Evolutionary conservation across 345 rosid genomes (phyloP), one percentile per base, ranked within the genome.

Genomic region (Litchi chinensis): DNA sequence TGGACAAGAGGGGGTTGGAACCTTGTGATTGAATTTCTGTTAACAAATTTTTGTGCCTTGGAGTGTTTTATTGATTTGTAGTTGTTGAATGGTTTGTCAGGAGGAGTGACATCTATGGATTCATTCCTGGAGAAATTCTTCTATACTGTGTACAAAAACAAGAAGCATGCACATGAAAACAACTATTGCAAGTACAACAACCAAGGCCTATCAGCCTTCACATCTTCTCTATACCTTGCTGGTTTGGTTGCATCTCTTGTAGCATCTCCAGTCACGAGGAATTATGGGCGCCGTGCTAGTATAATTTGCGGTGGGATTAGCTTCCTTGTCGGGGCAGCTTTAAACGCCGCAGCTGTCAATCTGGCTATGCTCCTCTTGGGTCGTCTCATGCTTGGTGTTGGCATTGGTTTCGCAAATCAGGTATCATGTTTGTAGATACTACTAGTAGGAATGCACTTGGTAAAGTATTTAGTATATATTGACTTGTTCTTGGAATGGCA

Each of bases 321-420:
- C 82, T 96, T 96, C 80, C 87, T 94, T 28, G 8, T 85, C 5
- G 99, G 98, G 71, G 91, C 98, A 54, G 77, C 81, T 39, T 71
- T 94, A 69, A 96, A 94, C 77, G 97, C 98, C 43, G 50, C 90
- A 40, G 94, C 99, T 66, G 79, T 79, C 2, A 91, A 90, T 79
- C 71, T 94, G 3, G 88, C 84, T 16, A 94, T 94, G 99, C 97
- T 96, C 67, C 90, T 96, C 13, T 4, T 86, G 3, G 98, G 99
- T 37, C 75, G 98, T 46, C 91, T 96, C 82, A 86, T 96, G 93
- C 95, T 96, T 24, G 97, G 99, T 4, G 19, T 94, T 72, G 98
- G 99, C 76, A 96, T 96, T 75, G 98, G 99, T 52, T 93, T 96
- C n/a, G 98, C 98, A 59, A 96, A 96, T 82, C 98, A 96, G 95